These are phyloP conservation scores for Beauveria caledonica DNA, from an alignment of 2,329 filamentous ascomycete species.

Conservation along the genomic window DNA sequence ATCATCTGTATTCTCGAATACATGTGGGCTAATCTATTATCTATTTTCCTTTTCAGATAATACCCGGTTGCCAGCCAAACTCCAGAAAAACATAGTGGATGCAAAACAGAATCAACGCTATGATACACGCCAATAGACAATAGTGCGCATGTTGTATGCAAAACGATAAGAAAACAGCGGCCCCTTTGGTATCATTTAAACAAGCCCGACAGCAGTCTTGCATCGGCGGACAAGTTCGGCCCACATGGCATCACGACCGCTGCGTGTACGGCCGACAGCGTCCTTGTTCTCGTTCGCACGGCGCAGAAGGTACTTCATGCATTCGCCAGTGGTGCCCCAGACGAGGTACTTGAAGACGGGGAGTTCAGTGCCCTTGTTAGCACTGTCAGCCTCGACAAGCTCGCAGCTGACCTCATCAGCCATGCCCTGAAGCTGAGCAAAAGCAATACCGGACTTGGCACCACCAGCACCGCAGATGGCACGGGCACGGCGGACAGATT, in stretches of 20 bases:
- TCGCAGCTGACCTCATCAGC: constrained; percentile 81
- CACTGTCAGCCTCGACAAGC: constrained; percentile 33
- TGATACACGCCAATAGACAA: constrained; percentile 8
- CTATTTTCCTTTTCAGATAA: constrained; percentile 8
- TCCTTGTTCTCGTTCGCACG: constrained; percentile 62
- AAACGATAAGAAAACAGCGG: not conserved
- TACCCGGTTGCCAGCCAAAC: constrained; percentile 1
- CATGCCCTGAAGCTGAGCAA: constrained; percentile 84
- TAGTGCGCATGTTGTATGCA: constrained; percentile 7
- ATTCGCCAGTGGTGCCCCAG: constrained; percentile 67
- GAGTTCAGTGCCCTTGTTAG: constrained; percentile 26
- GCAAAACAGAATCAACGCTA: constrained; percentile 11
- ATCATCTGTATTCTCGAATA: constrained; percentile 8
- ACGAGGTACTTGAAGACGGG: constrained; percentile 64
- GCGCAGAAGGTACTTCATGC: constrained; percentile 70
- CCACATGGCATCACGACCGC: constrained; percentile 55
- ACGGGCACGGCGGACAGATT: constrained; percentile 54
- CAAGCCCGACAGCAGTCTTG: constrained; percentile 33
- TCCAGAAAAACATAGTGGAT: constrained; percentile 4
- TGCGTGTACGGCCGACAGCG: constrained; percentile 54
- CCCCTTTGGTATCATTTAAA: constrained; percentile 17
- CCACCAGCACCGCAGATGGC: constrained; percentile 39
- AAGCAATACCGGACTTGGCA: constrained; percentile 32
- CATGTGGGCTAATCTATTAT: constrained; percentile 7
- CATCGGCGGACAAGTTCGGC: constrained; percentile 50